Evolutionary conservation across 495 filamentous ascomycete genomes (phyloP).

Genomic region (Neurospora cerealis): DNA sequence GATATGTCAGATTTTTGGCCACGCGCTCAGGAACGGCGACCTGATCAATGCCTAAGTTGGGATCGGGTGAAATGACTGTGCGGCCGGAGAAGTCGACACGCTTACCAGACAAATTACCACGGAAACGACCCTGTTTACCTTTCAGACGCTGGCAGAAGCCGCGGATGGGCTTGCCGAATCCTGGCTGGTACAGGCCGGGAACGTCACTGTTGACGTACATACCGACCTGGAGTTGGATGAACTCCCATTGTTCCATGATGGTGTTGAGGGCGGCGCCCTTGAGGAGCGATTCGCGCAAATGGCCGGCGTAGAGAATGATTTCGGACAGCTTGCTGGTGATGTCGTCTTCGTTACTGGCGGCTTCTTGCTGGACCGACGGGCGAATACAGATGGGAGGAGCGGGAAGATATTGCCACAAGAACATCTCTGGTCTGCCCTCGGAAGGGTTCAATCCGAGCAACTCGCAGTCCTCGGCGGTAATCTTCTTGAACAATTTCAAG

Average conservation of each 20-base stretch:
- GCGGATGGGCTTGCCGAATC: slow-evolving; percentile 69
- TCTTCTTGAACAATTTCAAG: slow-evolving; percentile 79
- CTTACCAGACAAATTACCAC: slow-evolving; percentile 93
- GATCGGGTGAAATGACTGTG: slow-evolving; percentile 95
- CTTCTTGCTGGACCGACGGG: slow-evolving; percentile 85
- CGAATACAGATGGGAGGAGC: slow-evolving; percentile 89
- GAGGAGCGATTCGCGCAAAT: slow-evolving; percentile 66
- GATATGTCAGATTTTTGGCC: slow-evolving; percentile 90
- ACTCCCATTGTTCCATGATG: slow-evolving; percentile 99
- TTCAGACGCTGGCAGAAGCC: slow-evolving; percentile 93
- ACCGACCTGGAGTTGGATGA: slow-evolving; percentile 83
- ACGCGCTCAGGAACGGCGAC: slow-evolving; percentile 86
- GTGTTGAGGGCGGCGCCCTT: slow-evolving; percentile 75
- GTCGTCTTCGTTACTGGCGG: slow-evolving; percentile 89
- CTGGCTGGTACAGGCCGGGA: slow-evolving; percentile 71
- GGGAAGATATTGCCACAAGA: slow-evolving; percentile 93
- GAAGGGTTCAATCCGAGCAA: slow-evolving; percentile 77
- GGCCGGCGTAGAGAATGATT: slow-evolving; percentile 79
- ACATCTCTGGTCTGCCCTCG: slow-evolving; percentile 90
- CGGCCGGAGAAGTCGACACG: slow-evolving; percentile 97
- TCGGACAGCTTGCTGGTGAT: slow-evolving; percentile 90
- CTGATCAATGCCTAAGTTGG: slow-evolving; percentile 85
- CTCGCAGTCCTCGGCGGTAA: slow-evolving; percentile 80
- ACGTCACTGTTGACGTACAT: slow-evolving; percentile 97
- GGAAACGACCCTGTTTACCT: slow-evolving; percentile 94